Percentiles rank a stretch among this genome's conserved stretches.
These are phyloP conservation scores for Cryptococcus amylolentus DNA, from an alignment of 1,284 basidiomycete genomes.

Conservation along the genomic window DNA sequence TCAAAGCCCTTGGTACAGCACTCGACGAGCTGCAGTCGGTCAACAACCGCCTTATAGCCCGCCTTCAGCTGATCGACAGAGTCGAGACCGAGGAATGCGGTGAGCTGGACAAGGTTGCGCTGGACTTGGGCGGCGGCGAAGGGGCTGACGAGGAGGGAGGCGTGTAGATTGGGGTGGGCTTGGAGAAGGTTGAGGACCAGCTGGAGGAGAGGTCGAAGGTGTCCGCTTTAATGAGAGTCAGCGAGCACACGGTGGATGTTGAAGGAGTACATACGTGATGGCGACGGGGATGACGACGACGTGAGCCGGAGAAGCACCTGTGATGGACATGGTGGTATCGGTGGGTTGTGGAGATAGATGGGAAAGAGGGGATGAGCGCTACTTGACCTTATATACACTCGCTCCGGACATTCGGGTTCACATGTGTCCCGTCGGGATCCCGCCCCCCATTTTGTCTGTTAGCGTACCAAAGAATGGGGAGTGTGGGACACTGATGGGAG, in stretches of 20 bases:
- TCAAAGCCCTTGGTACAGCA: slow-evolving; percentile 6
- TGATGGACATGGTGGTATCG: too few relatives aligned
- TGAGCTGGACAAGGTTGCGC: slow-evolving; percentile 12
- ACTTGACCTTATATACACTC: too few relatives aligned
- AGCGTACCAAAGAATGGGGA: too few relatives aligned
- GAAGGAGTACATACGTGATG: neutral
- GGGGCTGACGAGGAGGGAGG: slow-evolving; percentile 19
- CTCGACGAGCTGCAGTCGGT: slow-evolving; percentile 5
- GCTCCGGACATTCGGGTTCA: too few relatives aligned
- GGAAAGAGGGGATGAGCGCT: too few relatives aligned
- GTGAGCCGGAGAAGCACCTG: neutral
- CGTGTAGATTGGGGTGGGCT: slow-evolving; percentile 18
- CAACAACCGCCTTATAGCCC: neutral
- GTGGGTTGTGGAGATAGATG: too few relatives aligned
- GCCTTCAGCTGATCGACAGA: neutral
- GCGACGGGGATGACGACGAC: slow-evolving; percentile 4
- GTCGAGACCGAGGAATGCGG: slow-evolving; percentile 1
- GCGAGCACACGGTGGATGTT: neutral
- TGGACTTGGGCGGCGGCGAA: slow-evolving; percentile 7
- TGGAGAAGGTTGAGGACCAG: slow-evolving; percentile 19
- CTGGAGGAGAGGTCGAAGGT: slow-evolving; percentile 25
- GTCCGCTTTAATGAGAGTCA: slow-evolving; percentile 15
- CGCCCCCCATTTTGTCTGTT: too few relatives aligned
- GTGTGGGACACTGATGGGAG: too few relatives aligned
- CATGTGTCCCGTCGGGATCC: too few relatives aligned